Conservation (phyloP, 169 alveolate species). For the Miamiensis avidus region DNA sequence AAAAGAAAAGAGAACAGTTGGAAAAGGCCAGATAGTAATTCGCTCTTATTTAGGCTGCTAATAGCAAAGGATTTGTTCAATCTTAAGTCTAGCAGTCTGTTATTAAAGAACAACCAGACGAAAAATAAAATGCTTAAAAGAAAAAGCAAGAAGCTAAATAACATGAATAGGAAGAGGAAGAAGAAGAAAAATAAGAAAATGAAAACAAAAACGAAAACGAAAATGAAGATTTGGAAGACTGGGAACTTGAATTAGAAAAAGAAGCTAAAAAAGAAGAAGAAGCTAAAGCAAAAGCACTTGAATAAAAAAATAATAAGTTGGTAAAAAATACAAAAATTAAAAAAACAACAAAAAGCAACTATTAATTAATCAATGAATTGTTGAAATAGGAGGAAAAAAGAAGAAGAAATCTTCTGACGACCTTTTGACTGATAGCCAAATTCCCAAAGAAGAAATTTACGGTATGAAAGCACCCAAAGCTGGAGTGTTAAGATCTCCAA, state of each 20-base stretch:
- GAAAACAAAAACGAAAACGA: conserved; percentile 38
- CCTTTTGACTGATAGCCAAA: background rate
- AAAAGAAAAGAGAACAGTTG: conserved; percentile 8
- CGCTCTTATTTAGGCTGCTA: background rate
- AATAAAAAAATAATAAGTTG: conserved; percentile 37
- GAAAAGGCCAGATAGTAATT: conserved; percentile 9
- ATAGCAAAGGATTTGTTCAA: background rate
- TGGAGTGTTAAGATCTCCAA: conserved; percentile 93
- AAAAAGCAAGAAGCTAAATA: conserved; percentile 2
- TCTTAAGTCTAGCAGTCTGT: too few species aligned
- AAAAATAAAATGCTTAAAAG: background rate
- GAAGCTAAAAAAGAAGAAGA: conserved; percentile 45
- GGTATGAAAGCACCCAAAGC: conserved; percentile 8
- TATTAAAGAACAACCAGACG: background rate
- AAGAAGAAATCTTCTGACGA: conserved; percentile 27
- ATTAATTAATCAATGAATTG: too few species aligned
- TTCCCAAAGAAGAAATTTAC: conserved; percentile 4
- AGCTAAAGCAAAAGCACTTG: conserved; percentile 39
- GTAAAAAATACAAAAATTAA: conserved; percentile 32
- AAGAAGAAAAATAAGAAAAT: conserved; percentile 28
- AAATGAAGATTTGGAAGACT: conserved; percentile 38
- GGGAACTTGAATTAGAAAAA: conserved; percentile 11
- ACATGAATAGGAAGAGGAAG: conserved; percentile 6
- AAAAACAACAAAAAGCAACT: too few species aligned
- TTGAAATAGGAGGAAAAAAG: conserved; percentile 32